Conservation (phyloP, 2,329 filamentous ascomycete genomes). For the Calonectria honghensis region DNA sequence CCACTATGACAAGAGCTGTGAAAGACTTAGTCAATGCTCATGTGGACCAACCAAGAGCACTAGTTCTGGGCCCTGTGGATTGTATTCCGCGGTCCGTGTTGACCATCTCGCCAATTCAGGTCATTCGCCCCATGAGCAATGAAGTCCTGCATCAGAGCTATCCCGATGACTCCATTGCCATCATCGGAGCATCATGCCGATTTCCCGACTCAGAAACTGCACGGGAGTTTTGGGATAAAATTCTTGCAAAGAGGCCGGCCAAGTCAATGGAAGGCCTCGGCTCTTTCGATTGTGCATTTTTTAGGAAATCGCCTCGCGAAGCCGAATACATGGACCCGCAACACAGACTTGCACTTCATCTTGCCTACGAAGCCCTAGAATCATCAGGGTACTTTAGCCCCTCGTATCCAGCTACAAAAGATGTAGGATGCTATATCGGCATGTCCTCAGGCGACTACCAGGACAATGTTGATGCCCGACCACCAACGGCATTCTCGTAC, state of each 20-base stretch:
- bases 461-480: constrained; percentile 11
- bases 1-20: constrained; percentile 7
- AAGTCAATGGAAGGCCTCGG: background rate
- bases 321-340: constrained; percentile 22
- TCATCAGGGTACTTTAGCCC: constrained; percentile 8
- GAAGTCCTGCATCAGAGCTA: background rate
- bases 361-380: constrained; percentile 2
- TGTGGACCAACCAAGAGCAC: background rate
- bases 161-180: constrained; percentile 6
- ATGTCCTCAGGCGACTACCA: constrained; percentile 17
- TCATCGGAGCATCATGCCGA: constrained; percentile 7
- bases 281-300: constrained; percentile 12
- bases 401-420: background rate
- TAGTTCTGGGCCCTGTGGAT: constrained; percentile 6
- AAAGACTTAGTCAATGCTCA: background rate
- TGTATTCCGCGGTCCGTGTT: background rate
- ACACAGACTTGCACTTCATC: constrained; percentile 22
- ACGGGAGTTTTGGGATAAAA: constrained; percentile 2
- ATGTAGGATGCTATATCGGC: constrained; percentile 8
- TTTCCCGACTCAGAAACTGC: constrained; percentile 1
- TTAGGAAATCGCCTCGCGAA: constrained; percentile 15
- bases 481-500: constrained; percentile 11
- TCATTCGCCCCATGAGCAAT: background rate
- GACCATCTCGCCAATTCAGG: background rate
- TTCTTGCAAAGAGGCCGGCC: background rate